A percentile compares a stretch with the other conserved stretches of the same genome.
phyloP scores from a whole-genome alignment of 2,329 filamentous ascomycete genomes.

The Phoma sp. region DNA sequence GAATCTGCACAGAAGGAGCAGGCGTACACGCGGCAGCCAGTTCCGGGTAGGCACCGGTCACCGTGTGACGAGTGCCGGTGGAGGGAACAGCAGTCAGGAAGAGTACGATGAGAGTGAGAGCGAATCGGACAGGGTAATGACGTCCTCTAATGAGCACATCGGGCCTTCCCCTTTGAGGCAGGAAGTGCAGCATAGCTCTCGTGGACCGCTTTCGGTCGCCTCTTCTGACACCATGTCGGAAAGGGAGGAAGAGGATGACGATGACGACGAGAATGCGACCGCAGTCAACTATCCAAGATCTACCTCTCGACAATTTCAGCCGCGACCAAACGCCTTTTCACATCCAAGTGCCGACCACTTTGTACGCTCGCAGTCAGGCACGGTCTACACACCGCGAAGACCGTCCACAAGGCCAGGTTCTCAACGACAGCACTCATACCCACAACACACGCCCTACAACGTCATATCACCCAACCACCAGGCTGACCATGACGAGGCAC shows the following conservation, averaged over 20 bases:
- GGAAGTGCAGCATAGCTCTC: slow-evolving; percentile 36
- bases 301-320: slow-evolving; percentile 71
- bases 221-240: slow-evolving; percentile 50
- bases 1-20: slow-evolving; percentile 66
- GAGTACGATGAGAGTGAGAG: slow-evolving; percentile 94
- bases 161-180: slow-evolving; percentile 45
- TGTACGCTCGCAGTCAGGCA: slow-evolving; percentile 55
- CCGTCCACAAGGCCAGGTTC: slow-evolving; percentile 37
- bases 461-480: slow-evolving; percentile 78
- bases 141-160: slow-evolving; percentile 68
- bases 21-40: slow-evolving; percentile 50
- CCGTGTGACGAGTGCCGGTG: slow-evolving; percentile 53
- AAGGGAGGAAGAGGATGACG: slow-evolving; percentile 46
- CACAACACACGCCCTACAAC: slow-evolving; percentile 66
- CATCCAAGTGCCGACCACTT: slow-evolving; percentile 69
- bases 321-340: slow-evolving; percentile 91
- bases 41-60: slow-evolving; percentile 45
- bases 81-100: slow-evolving; percentile 83
- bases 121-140: slow-evolving; percentile 78
- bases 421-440: slow-evolving; percentile 51
- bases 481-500: slow-evolving; percentile 89
- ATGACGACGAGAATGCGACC: slow-evolving; percentile 79
- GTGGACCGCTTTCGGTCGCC: slow-evolving; percentile 39
- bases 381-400: slow-evolving; percentile 55
- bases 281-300: slow-evolving; percentile 71